phyloP scores from a whole-genome alignment of 306 rosid genomes.

The Begonia peltatifolia region DNA sequence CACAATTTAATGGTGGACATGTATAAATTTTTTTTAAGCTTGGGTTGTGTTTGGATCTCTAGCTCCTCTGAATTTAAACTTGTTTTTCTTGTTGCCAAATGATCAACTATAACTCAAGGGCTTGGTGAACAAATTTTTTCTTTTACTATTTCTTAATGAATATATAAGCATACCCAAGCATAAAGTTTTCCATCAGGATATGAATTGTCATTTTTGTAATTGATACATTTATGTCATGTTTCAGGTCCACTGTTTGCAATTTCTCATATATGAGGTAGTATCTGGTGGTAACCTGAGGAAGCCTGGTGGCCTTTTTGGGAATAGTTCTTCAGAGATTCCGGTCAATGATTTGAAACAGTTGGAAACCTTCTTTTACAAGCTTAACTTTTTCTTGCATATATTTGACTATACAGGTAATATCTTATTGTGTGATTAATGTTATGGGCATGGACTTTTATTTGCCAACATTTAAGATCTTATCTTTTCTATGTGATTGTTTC shows the following conservation, averaged over 20 bases:
- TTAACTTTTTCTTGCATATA: constrained; percentile 83
- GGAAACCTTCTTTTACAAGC: constrained; percentile 93
- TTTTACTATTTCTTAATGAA: not conserved
- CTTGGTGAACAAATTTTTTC: too few species aligned
- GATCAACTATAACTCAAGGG: too few species aligned
- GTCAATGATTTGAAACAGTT: constrained; percentile 79
- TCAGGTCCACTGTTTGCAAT: constrained; percentile 96
- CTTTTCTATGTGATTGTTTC: too few species aligned
- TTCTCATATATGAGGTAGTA: constrained; percentile 89
- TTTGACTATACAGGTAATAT: constrained; percentile 72
- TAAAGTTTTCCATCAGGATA: not conserved
- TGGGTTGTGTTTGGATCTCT: too few species aligned
- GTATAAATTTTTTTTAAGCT: too few species aligned
- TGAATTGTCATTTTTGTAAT: too few species aligned
- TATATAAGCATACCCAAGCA: not conserved
- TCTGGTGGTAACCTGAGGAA: constrained; percentile 98
- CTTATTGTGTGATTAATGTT: too few species aligned
- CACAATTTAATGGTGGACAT: too few species aligned
- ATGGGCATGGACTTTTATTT: too few species aligned
- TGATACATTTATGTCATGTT: constrained; percentile 17
- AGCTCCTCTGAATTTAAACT: too few species aligned
- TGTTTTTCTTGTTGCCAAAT: too few species aligned
- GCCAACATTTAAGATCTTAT: too few species aligned
- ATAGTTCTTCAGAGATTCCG: constrained; percentile 89
- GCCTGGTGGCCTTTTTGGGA: constrained; percentile 98